These are phyloP conservation scores for Ambrosia trifida DNA, from an alignment of 129 eudicot genomes.

Conservation along the genomic window DNA sequence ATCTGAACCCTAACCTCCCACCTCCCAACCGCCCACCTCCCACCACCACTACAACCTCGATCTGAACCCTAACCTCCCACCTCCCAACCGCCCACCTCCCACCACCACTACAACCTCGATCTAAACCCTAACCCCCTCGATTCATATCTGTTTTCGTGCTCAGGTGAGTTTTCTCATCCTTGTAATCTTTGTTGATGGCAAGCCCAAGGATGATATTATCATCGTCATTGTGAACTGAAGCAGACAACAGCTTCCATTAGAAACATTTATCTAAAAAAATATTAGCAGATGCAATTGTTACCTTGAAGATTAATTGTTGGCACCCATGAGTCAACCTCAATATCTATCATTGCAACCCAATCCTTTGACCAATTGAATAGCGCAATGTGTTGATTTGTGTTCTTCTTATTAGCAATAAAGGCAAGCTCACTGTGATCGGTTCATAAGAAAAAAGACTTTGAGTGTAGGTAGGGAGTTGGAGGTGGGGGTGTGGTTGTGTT, in stretches of 20 bases:
- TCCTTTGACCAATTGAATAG: slow-evolving; percentile 63
- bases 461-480: no score
- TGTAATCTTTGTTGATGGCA: slow-evolving; percentile 52
- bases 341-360: slow-evolving; percentile 63
- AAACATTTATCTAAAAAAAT: neutral
- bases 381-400: slow-evolving; percentile 56
- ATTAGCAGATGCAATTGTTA: slow-evolving; percentile 25
- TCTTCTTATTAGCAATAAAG: slow-evolving; percentile 67
- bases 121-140: no score
- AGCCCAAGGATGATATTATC: slow-evolving; percentile 78
- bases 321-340: slow-evolving; percentile 61
- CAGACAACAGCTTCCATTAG: slow-evolving; percentile 20
- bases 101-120: no score
- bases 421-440: slow-evolving; percentile 63
- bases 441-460: neutral
- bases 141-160: no score
- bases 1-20: no score
- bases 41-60: no score
- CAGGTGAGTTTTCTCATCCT: slow-evolving; percentile 47
- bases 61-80: no score
- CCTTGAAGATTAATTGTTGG: slow-evolving; percentile 79
- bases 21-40: no score
- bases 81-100: no score
- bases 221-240: slow-evolving; percentile 73
- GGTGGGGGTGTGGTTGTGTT: no score